Base-by-base conservation (phyloP, 73 alveolate species). In the Paramecium pentaurelia region DNA sequence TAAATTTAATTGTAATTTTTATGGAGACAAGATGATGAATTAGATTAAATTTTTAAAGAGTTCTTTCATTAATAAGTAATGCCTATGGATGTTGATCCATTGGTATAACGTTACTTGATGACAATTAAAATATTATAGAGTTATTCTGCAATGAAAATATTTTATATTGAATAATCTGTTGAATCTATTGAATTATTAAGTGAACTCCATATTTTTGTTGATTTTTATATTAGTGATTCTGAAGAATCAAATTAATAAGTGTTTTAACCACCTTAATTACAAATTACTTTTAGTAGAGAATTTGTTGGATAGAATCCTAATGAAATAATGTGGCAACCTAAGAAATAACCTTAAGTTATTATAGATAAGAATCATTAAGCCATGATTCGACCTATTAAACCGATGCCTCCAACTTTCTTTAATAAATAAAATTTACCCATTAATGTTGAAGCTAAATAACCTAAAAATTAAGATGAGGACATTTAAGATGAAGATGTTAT, bases 241-340 rank as follows among this genome's bases (percentile, higher is more conserved):
- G 70, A 77, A 18, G 64, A 37, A 42, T 28, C 40, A 18, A 40
- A 27, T 18, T 42, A 6, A 22, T 77, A 77, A 38, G 49, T 77
- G 6, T 38, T 8, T 34, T 18, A 38, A 11, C 71, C 70, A 11
- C 89, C 89, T 16, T 14, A 34, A 40, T 42, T 77, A 77, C 42
- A 34, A 38, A 18, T 77, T 7, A 77, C 89, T 1, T 77, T 77
- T 44, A 20, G 71, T 40, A 10, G 70, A 38, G 64, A 77, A 77
- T 34, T 44, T 36, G 38, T 22, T 77, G 28, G 28, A 20, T 44
- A 77, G 30, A 77, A 77, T 42, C 49, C 40, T 37, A 40, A 77
- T 77, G 64, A 77, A 71, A 71, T 71, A 14, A 71, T 32, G 71
- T 77, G 89, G 89, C 22, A 38, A 44, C 49, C 38, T 20, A 77